phyloP scores from a whole-genome alignment of 805 yeast species.

The Dipodascus geniculatus region DNA sequence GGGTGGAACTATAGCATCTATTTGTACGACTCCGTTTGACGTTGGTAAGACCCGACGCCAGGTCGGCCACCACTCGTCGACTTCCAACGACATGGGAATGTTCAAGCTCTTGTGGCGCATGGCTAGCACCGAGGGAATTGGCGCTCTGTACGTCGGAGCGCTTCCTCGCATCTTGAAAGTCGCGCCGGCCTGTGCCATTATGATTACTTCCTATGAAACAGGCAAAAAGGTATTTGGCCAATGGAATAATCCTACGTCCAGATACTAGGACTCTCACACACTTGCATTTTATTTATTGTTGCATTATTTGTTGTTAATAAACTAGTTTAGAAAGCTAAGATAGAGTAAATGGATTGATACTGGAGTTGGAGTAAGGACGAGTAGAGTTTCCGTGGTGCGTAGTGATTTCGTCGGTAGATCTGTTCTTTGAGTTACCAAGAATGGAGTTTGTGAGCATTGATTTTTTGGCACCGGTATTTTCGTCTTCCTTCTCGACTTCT shows the following conservation, averaged over 20 bases:
- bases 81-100: constrained; percentile 36
- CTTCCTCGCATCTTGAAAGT: constrained; percentile 80
- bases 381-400: not conserved
- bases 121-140: constrained; percentile 59
- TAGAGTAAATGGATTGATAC: not conserved
- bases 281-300: not conserved
- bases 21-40: constrained; percentile 88
- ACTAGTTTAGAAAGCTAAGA: not conserved
- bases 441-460: not conserved
- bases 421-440: not conserved
- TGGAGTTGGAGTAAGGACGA: not conserved
- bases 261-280: not conserved
- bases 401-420: not conserved
- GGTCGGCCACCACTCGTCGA: constrained; percentile 32
- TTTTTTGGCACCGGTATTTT: not conserved
- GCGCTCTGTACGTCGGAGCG: constrained; percentile 78
- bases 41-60: constrained; percentile 94
- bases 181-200: constrained; percentile 96
- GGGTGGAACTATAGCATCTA: constrained; percentile 77
- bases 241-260: constrained; percentile 11
- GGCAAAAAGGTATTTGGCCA: constrained; percentile 48
- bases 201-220: constrained; percentile 91
- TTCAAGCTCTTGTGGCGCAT: constrained; percentile 54
- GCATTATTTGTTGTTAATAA: not conserved
- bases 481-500: not conserved